Evolutionary conservation across 306 rosid genomes (phyloP).

Genomic region (Cucurbita pepo): DNA sequence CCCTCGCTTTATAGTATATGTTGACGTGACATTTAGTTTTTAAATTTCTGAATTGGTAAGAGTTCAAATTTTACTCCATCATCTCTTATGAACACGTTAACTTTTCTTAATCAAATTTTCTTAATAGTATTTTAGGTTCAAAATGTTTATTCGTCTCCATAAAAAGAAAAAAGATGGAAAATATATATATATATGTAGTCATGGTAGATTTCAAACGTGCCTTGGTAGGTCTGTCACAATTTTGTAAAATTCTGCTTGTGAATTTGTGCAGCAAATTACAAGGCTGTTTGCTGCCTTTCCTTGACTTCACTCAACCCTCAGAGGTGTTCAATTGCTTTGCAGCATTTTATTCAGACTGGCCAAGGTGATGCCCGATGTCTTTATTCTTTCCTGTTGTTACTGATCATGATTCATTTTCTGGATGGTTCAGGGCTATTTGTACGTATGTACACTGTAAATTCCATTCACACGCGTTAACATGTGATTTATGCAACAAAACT

Average conservation of each 20-base stretch:
- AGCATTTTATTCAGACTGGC: constrained; percentile 48
- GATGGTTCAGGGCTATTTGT: background rate
- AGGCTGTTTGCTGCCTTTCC: constrained; percentile 73
- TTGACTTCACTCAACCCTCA: constrained; percentile 64
- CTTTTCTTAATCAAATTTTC: background rate
- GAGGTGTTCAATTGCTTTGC: constrained; percentile 69
- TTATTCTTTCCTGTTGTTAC: background rate
- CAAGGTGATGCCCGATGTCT: constrained; percentile 37
- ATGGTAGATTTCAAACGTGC: background rate
- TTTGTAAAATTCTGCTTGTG: background rate
- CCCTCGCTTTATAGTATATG: background rate
- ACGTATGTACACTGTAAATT: background rate
- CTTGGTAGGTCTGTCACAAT: background rate
- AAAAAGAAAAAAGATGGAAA: background rate
- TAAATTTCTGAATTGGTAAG: background rate
- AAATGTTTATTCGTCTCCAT: background rate
- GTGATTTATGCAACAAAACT: background rate
- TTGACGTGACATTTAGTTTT: background rate
- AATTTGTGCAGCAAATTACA: constrained; percentile 57
- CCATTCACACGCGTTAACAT: background rate
- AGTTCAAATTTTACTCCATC: background rate
- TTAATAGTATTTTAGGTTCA: background rate
- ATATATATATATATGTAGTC: background rate
- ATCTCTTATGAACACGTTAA: background rate
- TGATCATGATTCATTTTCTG: background rate